Evolutionary conservation across 257 asterid genomes (phyloP), one percentile per base, ranked within the genome.

Genomic region (Prunella vulgaris): DNA sequence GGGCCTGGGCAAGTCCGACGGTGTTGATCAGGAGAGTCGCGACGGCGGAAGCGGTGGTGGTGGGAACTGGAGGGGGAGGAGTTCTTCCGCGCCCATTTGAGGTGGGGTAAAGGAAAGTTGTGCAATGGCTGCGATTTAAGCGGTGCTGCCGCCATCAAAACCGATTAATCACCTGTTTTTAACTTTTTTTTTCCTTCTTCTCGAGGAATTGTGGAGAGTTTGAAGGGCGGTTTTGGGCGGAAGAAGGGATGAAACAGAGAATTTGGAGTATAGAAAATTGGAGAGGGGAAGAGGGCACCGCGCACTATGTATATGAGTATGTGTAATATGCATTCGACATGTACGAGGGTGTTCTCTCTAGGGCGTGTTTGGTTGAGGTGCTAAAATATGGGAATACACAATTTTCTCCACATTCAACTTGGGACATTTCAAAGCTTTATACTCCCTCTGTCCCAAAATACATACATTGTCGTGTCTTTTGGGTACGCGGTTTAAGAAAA

Each of bases 51-150:
- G 74, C 87, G 84, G 72, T 79, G 83, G 76, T 71, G 76, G 71
- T 79, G 35, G 71, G 82, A 56, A 44, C 57, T 59, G 66, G 79
- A 35, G 71, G 82, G 46, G 70, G 85, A 61, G 59, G 86, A 72
- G 58, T 59, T 83, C 72, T 86, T 87, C 81, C 84, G 90, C 69
- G 88, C 89, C 97, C 97, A 90, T 78, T 78, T 81, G 64, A 90
- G 84, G 59, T 73, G 81, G 77, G 96, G 77, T 46, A 90, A 21
- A 21, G 91, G 79, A 78, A 90, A 90, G 84, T 90, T 86, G 85
- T 88, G 97, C 58, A 90, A 81, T 52, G 96, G 92, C 66, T 88
- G 92, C 20, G 96, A 82, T 74, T 86, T 90, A 65, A 74, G 70
- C 27, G 97, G 94, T 51, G 88, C 88, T n/a, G 88, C 79, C 66